Evolutionary conservation across 1,284 basidiomycete species (phyloP).

Genomic region (Polyporus tsugae): DNA sequence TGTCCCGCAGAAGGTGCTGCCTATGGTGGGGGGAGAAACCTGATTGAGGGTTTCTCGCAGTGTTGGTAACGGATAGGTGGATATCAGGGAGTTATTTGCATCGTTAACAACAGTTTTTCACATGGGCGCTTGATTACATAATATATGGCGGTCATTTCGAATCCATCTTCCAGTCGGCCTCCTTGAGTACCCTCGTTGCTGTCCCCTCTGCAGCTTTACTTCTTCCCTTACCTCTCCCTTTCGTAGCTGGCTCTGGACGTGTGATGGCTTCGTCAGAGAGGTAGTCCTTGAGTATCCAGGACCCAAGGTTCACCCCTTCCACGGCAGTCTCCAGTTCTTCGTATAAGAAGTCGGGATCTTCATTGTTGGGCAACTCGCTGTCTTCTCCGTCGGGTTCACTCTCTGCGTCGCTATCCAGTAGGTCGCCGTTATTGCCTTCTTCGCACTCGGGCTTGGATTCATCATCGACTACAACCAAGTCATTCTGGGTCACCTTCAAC

Average conservation of each 20-base stretch:
- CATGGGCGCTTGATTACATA: slow-evolving; percentile 2
- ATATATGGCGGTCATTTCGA: background rate
- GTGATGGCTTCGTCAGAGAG: background rate
- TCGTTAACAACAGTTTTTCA: slow-evolving; percentile 10
- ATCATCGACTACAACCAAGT: background rate
- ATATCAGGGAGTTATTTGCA: background rate
- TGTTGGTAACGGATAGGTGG: background rate
- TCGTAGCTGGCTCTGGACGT: background rate
- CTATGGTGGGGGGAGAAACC: background rate
- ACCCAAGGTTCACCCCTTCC: background rate
- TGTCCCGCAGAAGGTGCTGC: too few relatives aligned
- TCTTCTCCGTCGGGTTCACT: too few relatives aligned
- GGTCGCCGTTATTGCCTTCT: background rate
- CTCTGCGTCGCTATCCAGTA: background rate
- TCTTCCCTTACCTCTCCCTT: background rate
- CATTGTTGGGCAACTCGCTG: background rate
- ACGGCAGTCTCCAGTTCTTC: background rate
- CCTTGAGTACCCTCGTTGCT: background rate
- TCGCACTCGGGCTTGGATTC: background rate
- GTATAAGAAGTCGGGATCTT: background rate
- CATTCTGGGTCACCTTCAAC: background rate
- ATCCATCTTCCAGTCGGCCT: slow-evolving; percentile 13
- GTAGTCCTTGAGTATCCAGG: slow-evolving; percentile 8
- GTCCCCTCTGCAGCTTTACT: background rate
- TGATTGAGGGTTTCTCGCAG: background rate